Evolutionary conservation across 805 yeast species (phyloP), one percentile per base, ranked within the genome.

Genomic region (Ogataea allantospora): DNA sequence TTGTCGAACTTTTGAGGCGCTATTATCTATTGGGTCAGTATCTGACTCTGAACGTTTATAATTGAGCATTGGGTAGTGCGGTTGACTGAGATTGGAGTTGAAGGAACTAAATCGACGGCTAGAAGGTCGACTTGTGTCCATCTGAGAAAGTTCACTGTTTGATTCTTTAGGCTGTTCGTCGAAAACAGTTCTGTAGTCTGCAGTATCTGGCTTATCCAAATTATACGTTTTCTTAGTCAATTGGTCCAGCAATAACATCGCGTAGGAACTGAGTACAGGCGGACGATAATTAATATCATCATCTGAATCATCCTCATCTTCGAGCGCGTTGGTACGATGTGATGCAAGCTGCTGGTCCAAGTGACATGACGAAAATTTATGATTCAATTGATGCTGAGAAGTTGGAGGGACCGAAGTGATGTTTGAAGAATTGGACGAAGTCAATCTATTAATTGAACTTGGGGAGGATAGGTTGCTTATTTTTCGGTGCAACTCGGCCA

Each of bases 261-360:
- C 70, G 49, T 73, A 74, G 1, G 78, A 68, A 44, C 79, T 74
- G 45, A 75, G 62, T 19, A 71, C 71, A 2, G 81, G 81, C 0
- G 78, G 78, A 17, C 71, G 61, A 30, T 67, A 65, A 14, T 73
- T 67, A 35, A 63, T 57, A 37, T 70, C 77, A 29, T 71, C 77
- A 16, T 50, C 57, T 1, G 52, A 42, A 29, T 54, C 56, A 24
- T 46, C 49, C 4, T 40, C 54, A 33, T 51, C 57, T 14, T 30
- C 42, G 12, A 43, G 42, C 15, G 40, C 46, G n/a, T 34, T 18
- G 16, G 22, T 8, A 11, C 7, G 10, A 16, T 35, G 28, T 9
- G n/a, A 16, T 19, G 33, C 5, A 11, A 19, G 16, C 15, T 27
- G 40, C 6, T 30, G 24, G n/a, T 43, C 38, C 4, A 32, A 10